Conservation (phyloP, 1,139 yeast species). For the Scheffersomyces illinoinensis region DNA sequence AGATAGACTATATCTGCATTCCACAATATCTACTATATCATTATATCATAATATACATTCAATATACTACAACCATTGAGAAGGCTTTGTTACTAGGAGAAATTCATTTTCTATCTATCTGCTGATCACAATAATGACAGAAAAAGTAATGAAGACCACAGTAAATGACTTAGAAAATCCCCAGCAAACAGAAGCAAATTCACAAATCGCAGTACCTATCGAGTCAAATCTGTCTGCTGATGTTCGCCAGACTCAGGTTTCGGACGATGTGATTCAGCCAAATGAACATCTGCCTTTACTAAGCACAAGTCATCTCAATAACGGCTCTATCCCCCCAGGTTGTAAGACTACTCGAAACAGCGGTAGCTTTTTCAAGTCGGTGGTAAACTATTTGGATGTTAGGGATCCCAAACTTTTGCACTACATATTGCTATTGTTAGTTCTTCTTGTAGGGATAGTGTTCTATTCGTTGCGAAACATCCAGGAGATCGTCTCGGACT, state of each 20-base stretch:
- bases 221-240: neutral
- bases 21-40: neutral
- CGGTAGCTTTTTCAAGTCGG: neutral
- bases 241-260: neutral
- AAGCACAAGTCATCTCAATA: neutral
- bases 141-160: neutral
- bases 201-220: neutral
- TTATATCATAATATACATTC: neutral
- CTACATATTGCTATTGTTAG: conserved; percentile 13
- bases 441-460: conserved; percentile 14
- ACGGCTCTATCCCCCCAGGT: neutral
- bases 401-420: conserved; percentile 16
- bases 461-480: conserved; percentile 18
- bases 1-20: neutral
- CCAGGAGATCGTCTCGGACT: conserved; percentile 14
- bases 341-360: neutral
- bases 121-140: neutral
- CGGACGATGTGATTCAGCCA: neutral
- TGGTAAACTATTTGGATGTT: conserved; percentile 2
- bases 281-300: neutral
- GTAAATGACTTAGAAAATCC: neutral
- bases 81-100: neutral
- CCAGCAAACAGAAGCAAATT: neutral
- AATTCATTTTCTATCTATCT: neutral
- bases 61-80: neutral